Conservation (phyloP, 2,329 filamentous ascomycete genomes). For the Penicillium sclerotiorum region DNA sequence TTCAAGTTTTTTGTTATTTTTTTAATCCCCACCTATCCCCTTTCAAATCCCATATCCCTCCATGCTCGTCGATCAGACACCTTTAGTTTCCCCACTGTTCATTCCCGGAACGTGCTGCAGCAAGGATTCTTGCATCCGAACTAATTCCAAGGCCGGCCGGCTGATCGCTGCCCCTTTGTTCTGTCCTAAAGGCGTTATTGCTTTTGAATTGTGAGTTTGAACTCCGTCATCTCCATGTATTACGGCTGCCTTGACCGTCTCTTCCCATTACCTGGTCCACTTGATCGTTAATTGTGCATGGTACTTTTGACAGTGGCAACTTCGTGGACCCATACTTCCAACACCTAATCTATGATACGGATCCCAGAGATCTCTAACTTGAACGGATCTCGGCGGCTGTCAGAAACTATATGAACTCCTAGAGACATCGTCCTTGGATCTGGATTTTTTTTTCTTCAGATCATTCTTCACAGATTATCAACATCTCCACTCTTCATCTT, state of each 20-base stretch:
- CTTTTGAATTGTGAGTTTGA: neutral
- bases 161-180: constrained; percentile 13
- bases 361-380: constrained; percentile 8
- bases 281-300: constrained; percentile 15
- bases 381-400: constrained; percentile 10
- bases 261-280: constrained; percentile 19
- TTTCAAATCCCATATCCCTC: neutral
- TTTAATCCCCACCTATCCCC: neutral
- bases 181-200: neutral
- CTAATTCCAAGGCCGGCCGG: constrained; percentile 10
- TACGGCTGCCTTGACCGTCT: constrained; percentile 13
- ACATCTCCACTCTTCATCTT: neutral
- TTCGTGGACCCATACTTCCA: constrained; percentile 9
- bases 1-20: neutral
- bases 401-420: constrained; percentile 25
- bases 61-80: constrained; percentile 1
- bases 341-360: constrained; percentile 12
- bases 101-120: constrained; percentile 23
- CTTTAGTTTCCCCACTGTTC: constrained; percentile 14
- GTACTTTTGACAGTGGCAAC: constrained; percentile 27
- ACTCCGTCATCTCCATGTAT: constrained; percentile 7
- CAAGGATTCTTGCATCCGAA: constrained; percentile 24
- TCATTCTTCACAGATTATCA: constrained; percentile 1
- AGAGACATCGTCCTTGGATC: constrained; percentile 2
- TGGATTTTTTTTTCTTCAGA: constrained; percentile 1